A percentile compares a stretch with the other conserved stretches of the same genome.
These are phyloP conservation scores for Neoarthrinium moseri DNA, from an alignment of 2,329 filamentous ascomycete species.

Conservation along the genomic window DNA sequence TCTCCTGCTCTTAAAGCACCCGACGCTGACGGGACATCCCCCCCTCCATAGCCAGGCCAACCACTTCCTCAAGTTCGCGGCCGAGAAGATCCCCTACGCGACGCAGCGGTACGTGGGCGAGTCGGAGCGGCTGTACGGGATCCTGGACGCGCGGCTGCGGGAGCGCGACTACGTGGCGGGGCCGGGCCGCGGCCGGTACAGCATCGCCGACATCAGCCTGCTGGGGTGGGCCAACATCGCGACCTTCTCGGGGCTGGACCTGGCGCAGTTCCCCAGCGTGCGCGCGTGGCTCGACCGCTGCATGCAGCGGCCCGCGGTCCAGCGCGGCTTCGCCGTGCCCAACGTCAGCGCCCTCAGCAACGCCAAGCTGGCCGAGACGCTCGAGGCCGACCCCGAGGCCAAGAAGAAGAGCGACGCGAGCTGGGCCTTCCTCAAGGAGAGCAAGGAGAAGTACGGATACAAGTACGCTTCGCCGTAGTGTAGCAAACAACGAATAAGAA, in stretches of 20 bases:
- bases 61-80: constrained; percentile 68
- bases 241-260: constrained; percentile 60
- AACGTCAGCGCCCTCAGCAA: constrained; percentile 38
- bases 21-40: too few species aligned
- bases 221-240: constrained; percentile 67
- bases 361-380: constrained; percentile 33
- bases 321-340: constrained; percentile 65
- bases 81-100: constrained; percentile 68
- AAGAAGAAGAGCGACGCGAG: constrained; percentile 38
- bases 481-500: background rate
- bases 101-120: constrained; percentile 76
- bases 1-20: too few species aligned
- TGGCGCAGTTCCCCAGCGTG: constrained; percentile 62
- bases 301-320: constrained; percentile 55
- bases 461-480: constrained; percentile 42
- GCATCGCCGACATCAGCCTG: constrained; percentile 70
- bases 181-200: constrained; percentile 51
- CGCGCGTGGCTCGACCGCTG: constrained; percentile 67
- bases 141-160: constrained; percentile 65
- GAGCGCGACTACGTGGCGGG: constrained; percentile 54
- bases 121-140: constrained; percentile 69
- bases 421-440: constrained; percentile 32
- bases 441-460: constrained; percentile 46
- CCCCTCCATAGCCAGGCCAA: constrained; percentile 58
- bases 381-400: constrained; percentile 45